Base-by-base conservation (phyloP, 2,329 filamentous ascomycete species). In the Elsinoe perseae region DNA sequence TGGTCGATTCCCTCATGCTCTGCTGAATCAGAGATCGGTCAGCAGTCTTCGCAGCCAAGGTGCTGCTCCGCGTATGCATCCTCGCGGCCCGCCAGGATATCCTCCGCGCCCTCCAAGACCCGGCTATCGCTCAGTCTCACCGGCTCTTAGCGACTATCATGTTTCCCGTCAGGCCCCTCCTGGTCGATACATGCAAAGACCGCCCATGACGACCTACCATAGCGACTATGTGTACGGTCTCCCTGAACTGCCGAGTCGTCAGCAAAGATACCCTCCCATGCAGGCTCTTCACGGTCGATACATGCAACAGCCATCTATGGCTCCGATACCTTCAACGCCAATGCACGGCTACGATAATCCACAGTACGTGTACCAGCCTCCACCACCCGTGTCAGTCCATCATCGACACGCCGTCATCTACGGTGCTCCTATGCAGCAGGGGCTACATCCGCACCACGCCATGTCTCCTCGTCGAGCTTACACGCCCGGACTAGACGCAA, bases 11-110 rank as follows among this genome's bases (percentile, higher is more conserved):
- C 53, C 46, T 21, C 54, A 56, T 34, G 43, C 56, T 3, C 23
- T 60, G n/a, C 53, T 30, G 8, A 53, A 44, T 30, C 56, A 56
- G 20, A 56, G 57, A 20, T 77, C 75, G 9, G 65, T 71, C n/a
- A 68, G 69, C 16, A 77, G 72, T 61, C 62, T 77, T 42, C 70
- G 74, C 61, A 69, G 70, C 57, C 68, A 72, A 46, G 72, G 72
- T 20, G 64, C 66, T 40, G 63, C 65, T 46, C 64, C 65, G 23
- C 61, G 65, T 30, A 61, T 61, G 21, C 62, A 65, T 46, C 57
- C 60, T 23, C 63, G 62, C n/a, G 61, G 61, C 14, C 63, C 61
- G n/a, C 18, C 48, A 6, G 48, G 4, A 38, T 59, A 63, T 14
- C 67, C 67, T 25, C 63, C 64, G 7, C 73, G 69, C 23, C 70